Evolutionary conservation across 2,329 filamentous ascomycete genomes (phyloP).

Genomic region (Grosmannia huntii): DNA sequence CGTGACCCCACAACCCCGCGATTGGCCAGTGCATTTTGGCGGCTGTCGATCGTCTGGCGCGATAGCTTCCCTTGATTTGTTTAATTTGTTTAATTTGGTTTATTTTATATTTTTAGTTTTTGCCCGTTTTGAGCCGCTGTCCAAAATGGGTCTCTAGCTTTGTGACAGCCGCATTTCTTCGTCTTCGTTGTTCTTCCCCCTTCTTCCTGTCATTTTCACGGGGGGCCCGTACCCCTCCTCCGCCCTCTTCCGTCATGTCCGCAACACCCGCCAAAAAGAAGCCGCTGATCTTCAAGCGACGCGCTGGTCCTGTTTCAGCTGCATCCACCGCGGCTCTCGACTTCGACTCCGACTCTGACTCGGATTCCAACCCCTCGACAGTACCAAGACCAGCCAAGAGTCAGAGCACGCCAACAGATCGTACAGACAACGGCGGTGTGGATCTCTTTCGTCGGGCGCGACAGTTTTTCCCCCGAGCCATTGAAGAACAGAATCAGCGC

Average conservation of each 20-base stretch:
- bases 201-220: neutral
- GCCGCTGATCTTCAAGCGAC: constrained; percentile 10
- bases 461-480: constrained; percentile 28
- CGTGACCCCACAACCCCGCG: neutral
- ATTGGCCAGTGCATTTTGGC: neutral
- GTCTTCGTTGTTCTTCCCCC: neutral
- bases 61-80: neutral
- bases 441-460: constrained; percentile 37
- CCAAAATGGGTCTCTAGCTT: neutral
- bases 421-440: constrained; percentile 22
- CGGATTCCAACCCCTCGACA: neutral
- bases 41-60: neutral
- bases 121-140: neutral
- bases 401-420: neutral
- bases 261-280: constrained; percentile 5
- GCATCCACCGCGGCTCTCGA: neutral
- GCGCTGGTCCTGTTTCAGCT: constrained; percentile 1
- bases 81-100: neutral
- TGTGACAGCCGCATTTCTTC: neutral
- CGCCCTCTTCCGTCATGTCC: neutral
- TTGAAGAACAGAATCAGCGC: constrained; percentile 13
- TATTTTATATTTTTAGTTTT: neutral
- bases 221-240: neutral
- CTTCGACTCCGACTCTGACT: constrained; percentile 2
- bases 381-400: neutral